phyloP scores from a whole-genome alignment of 2,329 filamentous ascomycete genomes.

The Neofusicoccum umdonicola region DNA sequence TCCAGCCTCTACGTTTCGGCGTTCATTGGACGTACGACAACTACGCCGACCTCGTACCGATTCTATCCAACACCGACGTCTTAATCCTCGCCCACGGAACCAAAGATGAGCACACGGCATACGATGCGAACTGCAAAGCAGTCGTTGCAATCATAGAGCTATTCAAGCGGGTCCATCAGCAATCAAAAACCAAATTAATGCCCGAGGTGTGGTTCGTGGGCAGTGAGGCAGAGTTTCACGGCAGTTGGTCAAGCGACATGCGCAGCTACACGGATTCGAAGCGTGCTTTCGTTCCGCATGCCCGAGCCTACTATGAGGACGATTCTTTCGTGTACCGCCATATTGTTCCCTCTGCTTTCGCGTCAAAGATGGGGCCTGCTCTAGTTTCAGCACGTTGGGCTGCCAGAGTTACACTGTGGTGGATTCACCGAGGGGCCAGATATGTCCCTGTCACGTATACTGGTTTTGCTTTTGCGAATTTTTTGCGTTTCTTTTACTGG shows the following conservation, averaged over 20 bases:
- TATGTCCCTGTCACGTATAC: constrained; percentile 6
- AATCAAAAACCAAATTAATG: not conserved
- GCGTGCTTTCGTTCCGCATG: not conserved
- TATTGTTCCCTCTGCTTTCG: not conserved
- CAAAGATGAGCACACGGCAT: not conserved
- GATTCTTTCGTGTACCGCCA: not conserved
- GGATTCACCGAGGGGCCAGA: not conserved
- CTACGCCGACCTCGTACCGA: not conserved
- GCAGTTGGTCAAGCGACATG: not conserved
- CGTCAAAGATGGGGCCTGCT: not conserved
- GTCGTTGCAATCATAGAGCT: not conserved
- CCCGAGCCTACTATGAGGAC: not conserved
- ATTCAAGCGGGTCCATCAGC: not conserved
- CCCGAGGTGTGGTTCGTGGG: constrained; percentile 5
- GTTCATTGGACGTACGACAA: not conserved
- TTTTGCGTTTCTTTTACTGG: not conserved
- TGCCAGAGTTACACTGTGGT: not conserved
- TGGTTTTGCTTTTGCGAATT: not conserved
- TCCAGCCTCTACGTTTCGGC: not conserved
- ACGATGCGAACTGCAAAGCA: not conserved
- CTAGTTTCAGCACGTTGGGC: not conserved
- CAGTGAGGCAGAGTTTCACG: not conserved
- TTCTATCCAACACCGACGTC: not conserved
- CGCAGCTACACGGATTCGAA: not conserved
- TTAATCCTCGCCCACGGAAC: constrained; percentile 3